phyloP scores from a whole-genome alignment of 2,329 filamentous ascomycete genomes.

The Fusarium drepaniforme region DNA sequence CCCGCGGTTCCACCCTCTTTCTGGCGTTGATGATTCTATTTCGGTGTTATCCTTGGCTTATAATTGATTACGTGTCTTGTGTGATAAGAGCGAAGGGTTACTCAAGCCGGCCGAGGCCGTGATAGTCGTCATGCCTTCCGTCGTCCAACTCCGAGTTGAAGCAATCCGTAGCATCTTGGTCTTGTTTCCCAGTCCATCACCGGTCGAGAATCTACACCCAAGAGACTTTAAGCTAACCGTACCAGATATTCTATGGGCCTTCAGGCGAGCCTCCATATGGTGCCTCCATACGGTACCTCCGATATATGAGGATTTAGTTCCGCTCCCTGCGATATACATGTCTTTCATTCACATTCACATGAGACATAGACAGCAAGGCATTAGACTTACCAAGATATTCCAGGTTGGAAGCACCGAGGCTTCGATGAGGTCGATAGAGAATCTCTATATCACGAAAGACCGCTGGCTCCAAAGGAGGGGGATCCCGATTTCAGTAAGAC shows the following conservation, averaged over 20 bases:
- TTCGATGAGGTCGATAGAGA: background rate
- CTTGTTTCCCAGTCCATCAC: background rate
- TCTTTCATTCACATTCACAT: background rate
- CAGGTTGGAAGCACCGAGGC: background rate
- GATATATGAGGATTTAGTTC: background rate
- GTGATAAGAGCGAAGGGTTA: background rate
- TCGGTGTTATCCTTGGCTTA: background rate
- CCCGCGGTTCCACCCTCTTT: background rate
- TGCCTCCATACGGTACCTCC: background rate
- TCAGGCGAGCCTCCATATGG: background rate
- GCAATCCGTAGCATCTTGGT: too few relatives aligned
- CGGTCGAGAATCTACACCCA: background rate
- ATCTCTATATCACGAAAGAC: background rate
- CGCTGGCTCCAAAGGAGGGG: background rate
- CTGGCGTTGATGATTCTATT: background rate
- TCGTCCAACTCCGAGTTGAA: background rate
- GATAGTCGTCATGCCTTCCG: background rate
- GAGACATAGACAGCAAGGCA: background rate
- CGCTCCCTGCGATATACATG: background rate
- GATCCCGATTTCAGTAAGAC: fast-evolving
- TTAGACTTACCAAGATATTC: background rate
- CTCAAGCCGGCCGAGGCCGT: background rate
- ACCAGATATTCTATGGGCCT: background rate
- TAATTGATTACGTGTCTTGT: background rate
- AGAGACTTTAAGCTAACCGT: background rate